These are phyloP conservation scores for Parafenestella ontariensis DNA, from an alignment of 2,329 filamentous ascomycete species.

Conservation along the genomic window DNA sequence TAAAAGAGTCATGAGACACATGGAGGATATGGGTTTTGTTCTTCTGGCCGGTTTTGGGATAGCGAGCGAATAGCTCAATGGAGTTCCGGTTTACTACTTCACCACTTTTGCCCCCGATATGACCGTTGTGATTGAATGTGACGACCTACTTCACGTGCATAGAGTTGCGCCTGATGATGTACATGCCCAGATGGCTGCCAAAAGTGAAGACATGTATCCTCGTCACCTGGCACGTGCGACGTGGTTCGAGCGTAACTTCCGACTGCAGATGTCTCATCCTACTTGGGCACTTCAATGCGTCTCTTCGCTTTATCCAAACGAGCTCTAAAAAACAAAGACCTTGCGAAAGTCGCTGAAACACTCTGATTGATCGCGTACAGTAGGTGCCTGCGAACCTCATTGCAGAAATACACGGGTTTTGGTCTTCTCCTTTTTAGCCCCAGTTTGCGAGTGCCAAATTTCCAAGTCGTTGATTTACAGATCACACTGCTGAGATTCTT, in stretches of 20 bases:
- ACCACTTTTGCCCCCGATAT: neutral
- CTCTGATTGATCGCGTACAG: neutral
- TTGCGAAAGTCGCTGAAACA: neutral
- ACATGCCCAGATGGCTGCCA: neutral
- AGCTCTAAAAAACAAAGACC: neutral
- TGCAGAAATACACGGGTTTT: neutral
- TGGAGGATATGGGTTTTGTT: slow-evolving; percentile 21
- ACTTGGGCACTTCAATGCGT: neutral
- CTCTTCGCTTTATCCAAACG: slow-evolving; percentile 7
- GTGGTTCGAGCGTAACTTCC: slow-evolving; percentile 3
- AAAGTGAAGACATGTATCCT: neutral
- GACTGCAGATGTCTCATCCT: slow-evolving; percentile 11
- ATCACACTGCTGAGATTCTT: neutral
- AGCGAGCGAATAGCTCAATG: slow-evolving; percentile 34
- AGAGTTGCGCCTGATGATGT: neutral
- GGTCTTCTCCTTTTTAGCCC: neutral
- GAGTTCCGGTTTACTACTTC: slow-evolving; percentile 35
- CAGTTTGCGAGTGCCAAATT: neutral
- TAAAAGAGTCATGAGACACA: slow-evolving; percentile 34
- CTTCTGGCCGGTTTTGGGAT: slow-evolving; percentile 25
- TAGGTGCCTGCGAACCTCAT: neutral
- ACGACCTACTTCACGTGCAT: neutral
- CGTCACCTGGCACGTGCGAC: neutral
- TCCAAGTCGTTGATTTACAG: neutral
- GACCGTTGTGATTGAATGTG: neutral